Percentiles rank a stretch among this genome's conserved stretches.
Conservation (phyloP, 2,329 filamentous ascomycete genomes). For the Drechslerella coelobrocha region DNA sequence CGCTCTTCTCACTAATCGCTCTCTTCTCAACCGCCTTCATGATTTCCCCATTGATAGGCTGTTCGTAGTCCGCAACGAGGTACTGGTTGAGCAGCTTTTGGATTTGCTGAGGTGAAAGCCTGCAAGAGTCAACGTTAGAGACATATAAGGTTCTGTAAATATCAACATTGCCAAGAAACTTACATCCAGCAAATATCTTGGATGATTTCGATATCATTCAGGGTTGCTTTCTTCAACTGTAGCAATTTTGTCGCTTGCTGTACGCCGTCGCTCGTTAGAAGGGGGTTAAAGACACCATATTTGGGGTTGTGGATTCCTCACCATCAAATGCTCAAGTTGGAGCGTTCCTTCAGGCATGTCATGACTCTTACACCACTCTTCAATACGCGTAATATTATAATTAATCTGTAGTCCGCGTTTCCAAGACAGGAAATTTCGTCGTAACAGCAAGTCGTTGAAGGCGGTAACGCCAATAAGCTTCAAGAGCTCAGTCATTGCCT, state of each 20-base stretch:
- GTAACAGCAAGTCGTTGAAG: constrained; percentile 97
- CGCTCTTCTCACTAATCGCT: constrained; percentile 91
- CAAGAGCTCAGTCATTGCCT: constrained; percentile 92
- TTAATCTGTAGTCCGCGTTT: constrained; percentile 99
- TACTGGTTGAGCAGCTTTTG: constrained; percentile 99
- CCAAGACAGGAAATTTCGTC: constrained; percentile 98
- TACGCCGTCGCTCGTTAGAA: constrained; percentile 30
- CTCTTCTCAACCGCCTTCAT: constrained; percentile 99
- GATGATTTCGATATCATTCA: constrained; percentile 99
- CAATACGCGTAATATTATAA: constrained; percentile 99
- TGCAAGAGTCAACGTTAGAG: constrained; percentile 57
- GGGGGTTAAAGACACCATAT: constrained; percentile 47
- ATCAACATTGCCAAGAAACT: constrained; percentile 57
- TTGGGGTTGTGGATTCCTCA: constrained; percentile 58
- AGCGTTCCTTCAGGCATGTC: constrained; percentile 98
- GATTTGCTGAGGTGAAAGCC: constrained; percentile 97
- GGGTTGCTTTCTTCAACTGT: constrained; percentile 96
- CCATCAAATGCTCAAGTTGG: constrained; percentile 97
- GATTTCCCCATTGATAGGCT: constrained; percentile 98
- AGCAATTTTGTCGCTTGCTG: constrained; percentile 97
- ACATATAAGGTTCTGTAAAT: not conserved
- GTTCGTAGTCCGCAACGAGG: constrained; percentile 96
- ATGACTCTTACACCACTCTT: constrained; percentile 99
- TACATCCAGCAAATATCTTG: constrained; percentile 99
- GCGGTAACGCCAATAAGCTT: constrained; percentile 94